These are phyloP conservation scores for Adansonia digitata DNA, from an alignment of 345 rosid genomes.

Conservation along the genomic window DNA sequence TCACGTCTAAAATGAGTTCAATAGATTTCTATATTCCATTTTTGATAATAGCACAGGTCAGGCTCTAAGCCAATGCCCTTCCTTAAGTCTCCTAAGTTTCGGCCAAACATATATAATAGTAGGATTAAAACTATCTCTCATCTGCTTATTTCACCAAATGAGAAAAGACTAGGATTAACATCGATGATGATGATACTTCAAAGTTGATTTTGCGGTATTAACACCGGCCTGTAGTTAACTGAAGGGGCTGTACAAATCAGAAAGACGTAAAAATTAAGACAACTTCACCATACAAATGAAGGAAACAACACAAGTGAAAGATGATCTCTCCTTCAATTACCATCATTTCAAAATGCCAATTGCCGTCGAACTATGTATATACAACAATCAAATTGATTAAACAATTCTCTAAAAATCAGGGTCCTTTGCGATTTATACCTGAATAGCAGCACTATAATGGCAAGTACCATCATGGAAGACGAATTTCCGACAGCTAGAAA, in stretches of 20 bases:
- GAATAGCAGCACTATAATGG: slow-evolving; percentile 84
- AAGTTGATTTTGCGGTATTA: not conserved
- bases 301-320: not conserved
- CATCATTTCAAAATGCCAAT: not conserved
- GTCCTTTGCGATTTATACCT: slow-evolving; percentile 39
- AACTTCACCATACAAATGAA: not conserved
- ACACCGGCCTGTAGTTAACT: not conserved
- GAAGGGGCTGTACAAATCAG: not conserved
- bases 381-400: not conserved
- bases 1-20: not conserved
- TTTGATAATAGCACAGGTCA: not conserved
- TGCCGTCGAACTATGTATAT: not conserved
- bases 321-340: not conserved
- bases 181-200: not conserved
- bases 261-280: not conserved
- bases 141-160: not conserved
- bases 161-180: not conserved
- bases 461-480: slow-evolving; percentile 92
- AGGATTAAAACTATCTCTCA: not conserved
- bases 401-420: not conserved
- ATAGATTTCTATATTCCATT: not conserved
- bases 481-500: slow-evolving; percentile 98
- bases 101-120: not conserved
- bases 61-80: not conserved
- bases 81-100: not conserved